Base-by-base conservation (phyloP, 225 moss, liverwort and hornwort genomes). In the Polytrichum formosum region DNA sequence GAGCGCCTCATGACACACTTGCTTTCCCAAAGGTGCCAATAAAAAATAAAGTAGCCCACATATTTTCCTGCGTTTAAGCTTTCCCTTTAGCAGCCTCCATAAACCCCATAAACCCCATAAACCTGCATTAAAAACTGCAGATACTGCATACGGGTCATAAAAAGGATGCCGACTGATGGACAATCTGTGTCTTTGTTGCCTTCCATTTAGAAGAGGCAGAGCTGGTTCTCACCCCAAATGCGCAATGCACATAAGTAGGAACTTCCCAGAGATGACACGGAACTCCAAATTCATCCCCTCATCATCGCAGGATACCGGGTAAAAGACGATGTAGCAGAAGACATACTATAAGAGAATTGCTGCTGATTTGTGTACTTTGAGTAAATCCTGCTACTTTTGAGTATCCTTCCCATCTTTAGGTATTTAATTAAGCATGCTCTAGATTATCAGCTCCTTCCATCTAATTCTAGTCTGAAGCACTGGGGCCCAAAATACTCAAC, bases 21-120 rank as follows among this genome's bases (percentile, higher is more conserved):
- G 83, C 81, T 77, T 83, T 79, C 81, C 83, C 80, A 81, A 86
- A 86, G 86, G 76, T 87, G 76, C 87, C 83, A 87, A 87, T 80
- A 65, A 87, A 79, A 83, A 71, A 85, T 81, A 82, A 82, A 84
- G 80, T 69, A 84, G 75, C 89, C 84, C 84, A 85, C 78, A 73
- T 84, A 84, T 89, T 89, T 35, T 87, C 82, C 81, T 73, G 76
- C 76, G 67, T 73, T 71, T 64, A 31, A 74, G 83, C 76, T 87
- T 80, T 64, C 68, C 67, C 78, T 77, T 84, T 79, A 85, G 92
- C 72, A 85, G 88, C 77, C 84, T 90, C 88, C 87, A 78, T 84
- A 72, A 82, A 87, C 75, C 82, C 81, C 82, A 82, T 73, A 76
- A 56, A 89, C 86, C 68, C 86, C 68, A 26, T 26, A 26, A 26